Evolutionary conservation across 345 rosid species (phyloP), one percentile per base, ranked within the genome.

Genomic region (Lepidium africanum): DNA sequence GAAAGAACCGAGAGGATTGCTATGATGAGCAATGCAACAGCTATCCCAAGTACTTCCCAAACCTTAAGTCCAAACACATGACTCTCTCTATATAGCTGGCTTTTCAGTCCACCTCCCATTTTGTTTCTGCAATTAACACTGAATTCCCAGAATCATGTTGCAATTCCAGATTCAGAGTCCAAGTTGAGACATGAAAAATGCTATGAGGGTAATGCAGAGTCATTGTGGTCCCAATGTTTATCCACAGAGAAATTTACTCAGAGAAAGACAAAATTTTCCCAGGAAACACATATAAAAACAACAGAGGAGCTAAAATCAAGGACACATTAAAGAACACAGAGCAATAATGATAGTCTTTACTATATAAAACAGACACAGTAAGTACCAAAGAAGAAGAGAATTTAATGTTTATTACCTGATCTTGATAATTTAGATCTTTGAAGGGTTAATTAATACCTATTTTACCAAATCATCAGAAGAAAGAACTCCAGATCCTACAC

Each of bases 31-130:
- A 91, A 70, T 46, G 81, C 88, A 33, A 94, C 91, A 14, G 75
- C 81, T 69, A 94, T 85, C 47, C 96, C 92, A 65, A 87, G 82
- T 37, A 89, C 83, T 77, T 87, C 90, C 99, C 99, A 94, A 38
- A 84, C 90, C 79, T 91, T 81, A 40, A 94, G 88, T 60, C 86
- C 83, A 59, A 91, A 79, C 59, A 94, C 63, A 70, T 74, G 82
- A 7, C 89, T 86, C 66, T 86, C 82, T 78, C 78, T 79, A 47
- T 96, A 93, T 65, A 93, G 70, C 64, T 86, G 86, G 17, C 85
- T 69, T 23, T 87, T 83, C 33, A 93, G 81, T 83, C 80, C 83
- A 72, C 40, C 52, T 23, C 85, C 89, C 98, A 93, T 92, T 43
- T 70, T 69, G 35, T 71, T 25, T 45, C 59, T 71, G 21, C 14